Percentiles rank a stretch among this genome's conserved stretches.
Conservation (phyloP, 176 grass and related monocot species). For the Neostapfia colusana region DNA sequence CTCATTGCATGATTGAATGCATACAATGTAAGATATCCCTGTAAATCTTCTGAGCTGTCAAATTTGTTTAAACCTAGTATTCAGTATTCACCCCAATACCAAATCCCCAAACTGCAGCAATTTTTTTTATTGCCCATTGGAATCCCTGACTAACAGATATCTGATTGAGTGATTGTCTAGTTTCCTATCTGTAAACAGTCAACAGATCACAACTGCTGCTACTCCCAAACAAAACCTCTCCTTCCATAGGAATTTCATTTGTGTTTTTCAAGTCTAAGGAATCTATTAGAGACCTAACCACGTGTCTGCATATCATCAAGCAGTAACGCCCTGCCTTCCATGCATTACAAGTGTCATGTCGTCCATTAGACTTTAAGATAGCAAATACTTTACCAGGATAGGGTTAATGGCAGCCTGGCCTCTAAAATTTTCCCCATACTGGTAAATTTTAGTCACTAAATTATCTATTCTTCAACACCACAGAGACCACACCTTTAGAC, state of each 20-base stretch:
- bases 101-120: slow-evolving; percentile 4
- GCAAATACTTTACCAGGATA: neutral
- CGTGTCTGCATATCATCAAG: neutral
- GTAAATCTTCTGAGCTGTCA: neutral
- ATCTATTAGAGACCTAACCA: slow-evolving; percentile 1
- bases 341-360: neutral
- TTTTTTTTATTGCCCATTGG: neutral
- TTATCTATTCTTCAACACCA: slow-evolving; percentile 11
- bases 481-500: neutral
- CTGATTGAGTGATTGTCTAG: neutral
- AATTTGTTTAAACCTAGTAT: neutral
- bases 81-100: neutral
- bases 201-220: neutral
- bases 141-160: neutral
- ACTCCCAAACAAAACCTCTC: neutral
- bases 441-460: neutral
- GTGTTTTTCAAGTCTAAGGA: slow-evolving; percentile 11
- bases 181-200: neutral
- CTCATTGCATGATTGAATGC: slow-evolving; percentile 1
- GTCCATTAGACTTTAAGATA: neutral
- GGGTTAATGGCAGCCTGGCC: neutral
- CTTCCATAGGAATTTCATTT: neutral
- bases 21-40: no score
- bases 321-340: neutral
- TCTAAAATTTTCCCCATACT: neutral